phyloP scores from a whole-genome alignment of 352 stramenopile genomes.

The Elongisporangium undulatum region DNA sequence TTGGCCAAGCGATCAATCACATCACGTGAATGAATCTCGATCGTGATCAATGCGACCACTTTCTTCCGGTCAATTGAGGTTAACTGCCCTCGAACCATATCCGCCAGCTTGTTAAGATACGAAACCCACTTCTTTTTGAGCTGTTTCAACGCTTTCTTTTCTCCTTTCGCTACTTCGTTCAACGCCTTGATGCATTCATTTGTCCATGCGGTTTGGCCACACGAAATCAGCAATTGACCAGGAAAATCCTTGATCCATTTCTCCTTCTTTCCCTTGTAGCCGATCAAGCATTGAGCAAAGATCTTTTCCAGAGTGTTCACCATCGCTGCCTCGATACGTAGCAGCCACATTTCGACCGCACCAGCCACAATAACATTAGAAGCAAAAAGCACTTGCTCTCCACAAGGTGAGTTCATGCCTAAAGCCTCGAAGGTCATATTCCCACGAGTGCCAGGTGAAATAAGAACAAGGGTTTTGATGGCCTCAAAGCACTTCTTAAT shows the following conservation, averaged over 20 bases:
- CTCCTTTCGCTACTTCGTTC: conserved; percentile 85
- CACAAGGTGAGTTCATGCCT: conserved; percentile 88
- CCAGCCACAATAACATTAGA: conserved; percentile 87
- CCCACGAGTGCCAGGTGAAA: conserved; percentile 54
- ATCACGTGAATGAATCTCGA: conserved; percentile 96
- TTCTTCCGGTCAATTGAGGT: conserved; percentile 92
- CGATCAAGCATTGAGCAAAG: conserved; percentile 78
- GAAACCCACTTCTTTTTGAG: conserved; percentile 94
- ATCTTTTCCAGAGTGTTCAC: conserved; percentile 82
- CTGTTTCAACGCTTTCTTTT: conserved; percentile 89
- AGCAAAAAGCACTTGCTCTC: conserved; percentile 81
- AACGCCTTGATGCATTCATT: conserved; percentile 93
- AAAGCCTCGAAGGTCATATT: conserved; percentile 88
- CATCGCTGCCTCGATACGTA: conserved; percentile 84
- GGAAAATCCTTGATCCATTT: conserved; percentile 95
- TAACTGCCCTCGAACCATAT: conserved; percentile 90
- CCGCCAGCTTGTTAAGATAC: conserved; percentile 92
- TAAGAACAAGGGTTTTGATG: conserved; percentile 76
- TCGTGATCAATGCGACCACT: conserved; percentile 96
- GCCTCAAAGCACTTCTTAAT: conserved; percentile 92
- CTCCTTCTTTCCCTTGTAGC: conserved; percentile 92
- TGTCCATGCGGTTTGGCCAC: conserved; percentile 90
- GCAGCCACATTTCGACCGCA: conserved; percentile 89
- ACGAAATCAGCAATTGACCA: conserved; percentile 91
- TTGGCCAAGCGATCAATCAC: conserved; percentile 94